Conservation (phyloP, 345 rosid species). For the Rhodamnia argentea region DNA sequence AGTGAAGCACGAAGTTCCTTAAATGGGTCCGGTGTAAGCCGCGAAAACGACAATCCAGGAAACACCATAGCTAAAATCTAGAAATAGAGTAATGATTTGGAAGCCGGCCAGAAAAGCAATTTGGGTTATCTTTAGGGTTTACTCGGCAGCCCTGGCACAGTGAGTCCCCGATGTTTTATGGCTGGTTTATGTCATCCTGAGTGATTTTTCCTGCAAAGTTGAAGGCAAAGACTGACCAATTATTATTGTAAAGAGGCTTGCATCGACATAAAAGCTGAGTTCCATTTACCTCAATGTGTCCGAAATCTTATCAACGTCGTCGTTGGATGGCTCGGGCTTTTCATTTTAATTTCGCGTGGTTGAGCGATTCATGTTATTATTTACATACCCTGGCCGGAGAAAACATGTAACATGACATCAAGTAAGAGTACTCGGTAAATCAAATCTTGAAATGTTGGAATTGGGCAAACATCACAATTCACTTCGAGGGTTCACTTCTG, state of each 20-base stretch:
- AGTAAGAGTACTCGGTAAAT: background rate
- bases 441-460: too few relatives aligned
- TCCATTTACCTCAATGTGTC: background rate
- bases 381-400: background rate
- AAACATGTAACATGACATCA: background rate
- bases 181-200: slow-evolving; percentile 48
- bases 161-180: slow-evolving; percentile 62
- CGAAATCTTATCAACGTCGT: background rate
- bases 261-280: background rate
- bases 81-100: slow-evolving; percentile 19
- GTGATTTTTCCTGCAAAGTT: slow-evolving; percentile 55
- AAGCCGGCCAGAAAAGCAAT: slow-evolving; percentile 79
- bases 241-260: background rate
- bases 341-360: slow-evolving; percentile 1
- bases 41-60: too few relatives aligned
- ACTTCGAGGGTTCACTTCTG: too few relatives aligned
- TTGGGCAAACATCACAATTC: too few relatives aligned
- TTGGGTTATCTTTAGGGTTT: slow-evolving; percentile 85
- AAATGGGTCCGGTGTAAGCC: slow-evolving; percentile 31
- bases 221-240: background rate
- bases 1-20: slow-evolving; percentile 57
- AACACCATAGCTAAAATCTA: too few relatives aligned
- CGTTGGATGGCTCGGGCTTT: background rate
- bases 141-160: slow-evolving; percentile 92
- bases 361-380: slow-evolving; percentile 6